Evolutionary conservation across 345 rosid species (phyloP).

Genomic region (Pistacia integerrima): DNA sequence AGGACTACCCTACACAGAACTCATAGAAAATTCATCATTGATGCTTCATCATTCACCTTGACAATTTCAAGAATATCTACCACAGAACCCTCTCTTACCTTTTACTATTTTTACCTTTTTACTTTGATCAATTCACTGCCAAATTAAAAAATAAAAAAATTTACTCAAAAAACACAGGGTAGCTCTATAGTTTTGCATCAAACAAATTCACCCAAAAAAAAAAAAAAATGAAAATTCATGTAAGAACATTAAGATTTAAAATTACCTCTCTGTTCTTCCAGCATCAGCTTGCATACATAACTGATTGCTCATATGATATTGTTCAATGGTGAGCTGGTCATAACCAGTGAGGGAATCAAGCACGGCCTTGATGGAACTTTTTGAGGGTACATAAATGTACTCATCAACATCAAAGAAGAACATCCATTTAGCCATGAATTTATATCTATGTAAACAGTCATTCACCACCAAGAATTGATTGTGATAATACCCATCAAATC

Average conservation of each 20-base stretch:
- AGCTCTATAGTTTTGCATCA: not conserved
- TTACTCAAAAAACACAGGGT: not conserved
- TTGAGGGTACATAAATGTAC: constrained; percentile 58
- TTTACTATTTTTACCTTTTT: not conserved
- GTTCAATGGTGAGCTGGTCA: constrained; percentile 76
- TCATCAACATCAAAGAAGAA: constrained; percentile 95
- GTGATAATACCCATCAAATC: constrained; percentile 94
- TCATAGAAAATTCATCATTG: constrained; percentile 1
- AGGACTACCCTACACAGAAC: not conserved
- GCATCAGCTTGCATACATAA: constrained; percentile 71
- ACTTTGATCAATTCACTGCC: constrained; percentile 10
- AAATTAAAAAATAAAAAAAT: not conserved
- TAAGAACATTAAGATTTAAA: not conserved
- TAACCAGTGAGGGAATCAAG: constrained; percentile 62
- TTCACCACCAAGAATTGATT: constrained; percentile 94
- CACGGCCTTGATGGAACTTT: constrained; percentile 55
- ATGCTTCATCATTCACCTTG: not conserved
- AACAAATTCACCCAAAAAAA: not conserved
- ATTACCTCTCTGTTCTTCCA: constrained; percentile 67
- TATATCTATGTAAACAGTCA: constrained; percentile 85
- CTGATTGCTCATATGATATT: constrained; percentile 77
- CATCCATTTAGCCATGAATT: constrained; percentile 77
- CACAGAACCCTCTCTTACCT: not conserved
- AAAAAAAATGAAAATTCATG: not conserved
- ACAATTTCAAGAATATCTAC: not conserved